Evolutionary conservation across 768 basidiomycete species (phyloP), one percentile per base, ranked within the genome.

Genomic region (Pleurotus sapidus): DNA sequence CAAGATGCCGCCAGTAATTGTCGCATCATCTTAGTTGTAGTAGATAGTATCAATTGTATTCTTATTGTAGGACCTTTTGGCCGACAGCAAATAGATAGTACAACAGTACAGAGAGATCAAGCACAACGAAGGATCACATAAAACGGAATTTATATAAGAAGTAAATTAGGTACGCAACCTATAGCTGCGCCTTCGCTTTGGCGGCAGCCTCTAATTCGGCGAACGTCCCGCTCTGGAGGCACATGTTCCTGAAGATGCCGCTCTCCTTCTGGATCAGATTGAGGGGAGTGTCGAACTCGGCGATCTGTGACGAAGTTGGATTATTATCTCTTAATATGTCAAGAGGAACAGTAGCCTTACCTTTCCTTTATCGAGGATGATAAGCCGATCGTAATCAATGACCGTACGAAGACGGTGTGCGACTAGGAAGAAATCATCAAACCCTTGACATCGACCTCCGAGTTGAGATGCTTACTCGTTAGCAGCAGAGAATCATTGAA

Each of bases 361-460:
- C 67, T 74, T 67, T 65, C 87, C 84, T 58, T 84, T 83, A 73
- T 94, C 90, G n/a, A 94, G 73, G 6, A 94, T 86, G 58, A 94
- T 80, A 58, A 95, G 71, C 27, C 87, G 77, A 70, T 89, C 87
- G 63, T 95, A 87, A 70, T 95, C 89, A 58, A 91, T 89, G 55
- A 93, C 83, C 1, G 90, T 91, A 54, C 82, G 78, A 57, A 92
- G 70, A 40, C 91, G 80, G 69, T 92, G 89, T 0, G 89, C 89
- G 49, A 92, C 86, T 82, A 55, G 30, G 39, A 11, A 43, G 56
- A 57, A 64, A 48, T 7, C 24, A 55, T 38, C 30, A 49, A 42
- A 8, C 60, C 53, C 34, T 20, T 49, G 7, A 42, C 56, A 49
- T 4, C n/a, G 14, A 46, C 6, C 11, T 34, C 8, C 4, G 30